Evolutionary conservation across 306 rosid genomes (phyloP), one percentile per base, ranked within the genome.

Genomic region (Cucurbita moschata): DNA sequence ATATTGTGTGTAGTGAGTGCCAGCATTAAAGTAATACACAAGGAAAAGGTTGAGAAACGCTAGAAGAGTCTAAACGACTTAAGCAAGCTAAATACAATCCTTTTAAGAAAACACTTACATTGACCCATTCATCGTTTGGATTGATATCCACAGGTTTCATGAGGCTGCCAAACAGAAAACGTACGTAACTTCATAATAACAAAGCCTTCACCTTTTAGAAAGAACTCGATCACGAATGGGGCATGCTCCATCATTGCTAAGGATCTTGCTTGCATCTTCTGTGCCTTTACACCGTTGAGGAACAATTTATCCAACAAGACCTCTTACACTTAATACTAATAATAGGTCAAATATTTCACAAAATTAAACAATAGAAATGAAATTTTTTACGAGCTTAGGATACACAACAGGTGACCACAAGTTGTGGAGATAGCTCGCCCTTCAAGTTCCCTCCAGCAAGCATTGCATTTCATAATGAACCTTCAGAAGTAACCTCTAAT

Each of bases 211-310:
- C 98, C 98, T 91, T 87, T 94, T 94, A 46, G 98, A 94, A 80
- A 94, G 98, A 76, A 91, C 97, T 84, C 91, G 97, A 83, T 95
- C 99, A 75, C 99, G 89, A 73, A 91, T 76, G 35, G 97, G 99
- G 77, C 99, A 95, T 47, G 90, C 90, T 81, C 99, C 99, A 77
- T 89, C 99, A 42, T 76, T 95, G 84, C 87, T 79, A 77, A 95
- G 85, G 82, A 95, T 89, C 85, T 91, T 95, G 86, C 82, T 85
- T 37, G 99, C 99, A 82, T 95, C 99, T 56, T 95, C 99, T 14
- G 93, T 83, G 86, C 99, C 99, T 95, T 74, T 77, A 82, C 75
- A 21, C 12, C 72, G 79, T 87, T 69, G 85, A 78, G 92, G 92
- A 86, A 79, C 78, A 55, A 61, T 55, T 9, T 43, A 75, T 79